These are phyloP conservation scores for Paxillus ammoniavirescens DNA, from an alignment of 768 basidiomycete species.

Conservation along the genomic window DNA sequence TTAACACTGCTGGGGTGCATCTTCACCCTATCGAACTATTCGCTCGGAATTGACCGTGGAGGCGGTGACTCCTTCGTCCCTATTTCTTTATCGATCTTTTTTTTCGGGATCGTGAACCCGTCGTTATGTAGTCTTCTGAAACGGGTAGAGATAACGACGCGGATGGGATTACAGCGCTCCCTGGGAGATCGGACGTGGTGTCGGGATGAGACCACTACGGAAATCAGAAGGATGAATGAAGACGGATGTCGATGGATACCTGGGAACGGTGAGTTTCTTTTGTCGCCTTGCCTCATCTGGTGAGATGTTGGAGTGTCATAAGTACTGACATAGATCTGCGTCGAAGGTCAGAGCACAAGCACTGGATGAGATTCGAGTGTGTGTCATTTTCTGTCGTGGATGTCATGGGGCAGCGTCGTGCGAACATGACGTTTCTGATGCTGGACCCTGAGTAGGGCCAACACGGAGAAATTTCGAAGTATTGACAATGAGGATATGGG, in stretches of 20 bases:
- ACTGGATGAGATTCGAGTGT: not conserved
- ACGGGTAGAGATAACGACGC: not conserved
- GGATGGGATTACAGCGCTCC: not conserved
- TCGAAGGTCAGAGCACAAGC: not conserved
- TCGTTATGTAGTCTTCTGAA: not conserved
- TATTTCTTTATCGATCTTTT: too few species aligned
- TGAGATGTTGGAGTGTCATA: not conserved
- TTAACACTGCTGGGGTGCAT: too few species aligned
- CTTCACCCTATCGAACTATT: too few species aligned
- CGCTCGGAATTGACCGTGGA: too few species aligned
- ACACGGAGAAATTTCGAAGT: not conserved
- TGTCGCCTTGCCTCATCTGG: not conserved
- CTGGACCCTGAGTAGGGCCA: not conserved
- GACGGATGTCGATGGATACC: not conserved
- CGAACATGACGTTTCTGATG: not conserved
- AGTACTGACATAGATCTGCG: not conserved
- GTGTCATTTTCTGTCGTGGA: not conserved
- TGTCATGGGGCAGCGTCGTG: not conserved
- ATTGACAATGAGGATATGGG: not conserved
- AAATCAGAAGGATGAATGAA: not conserved
- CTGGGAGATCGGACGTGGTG: not conserved
- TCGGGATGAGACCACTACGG: not conserved
- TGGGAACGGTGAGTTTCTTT: not conserved
- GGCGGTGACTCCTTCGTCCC: too few species aligned
- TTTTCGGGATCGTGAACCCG: not conserved